A percentile compares a stretch with the other conserved stretches of the same genome.
Evolutionary conservation across 2,329 filamentous ascomycete genomes (phyloP).

Genomic region (Nakataea oryzae): DNA sequence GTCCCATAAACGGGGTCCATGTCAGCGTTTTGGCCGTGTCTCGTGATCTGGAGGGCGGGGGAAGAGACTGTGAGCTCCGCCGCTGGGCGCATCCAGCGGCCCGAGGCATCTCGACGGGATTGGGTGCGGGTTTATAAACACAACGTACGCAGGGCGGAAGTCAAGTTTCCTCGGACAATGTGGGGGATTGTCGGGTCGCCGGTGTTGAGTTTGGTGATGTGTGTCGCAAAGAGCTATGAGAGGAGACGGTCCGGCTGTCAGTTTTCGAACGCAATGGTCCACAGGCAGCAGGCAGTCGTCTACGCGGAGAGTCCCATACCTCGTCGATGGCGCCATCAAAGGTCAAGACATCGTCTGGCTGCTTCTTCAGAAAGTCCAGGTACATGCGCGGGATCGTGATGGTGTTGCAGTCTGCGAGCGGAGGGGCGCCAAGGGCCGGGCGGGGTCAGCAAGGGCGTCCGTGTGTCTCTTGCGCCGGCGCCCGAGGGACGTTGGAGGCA

Average conservation of each 20-base stretch:
- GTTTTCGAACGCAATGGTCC: too few species aligned
- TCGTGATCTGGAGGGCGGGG: too few species aligned
- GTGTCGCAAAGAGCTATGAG: too few species aligned
- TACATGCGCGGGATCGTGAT: constrained; percentile 19
- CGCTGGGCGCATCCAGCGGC: too few species aligned
- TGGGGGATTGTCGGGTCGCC: constrained; percentile 15
- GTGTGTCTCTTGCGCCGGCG: too few species aligned
- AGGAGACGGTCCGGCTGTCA: constrained; percentile 20
- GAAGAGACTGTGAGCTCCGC: too few species aligned
- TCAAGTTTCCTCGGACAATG: constrained; percentile 20
- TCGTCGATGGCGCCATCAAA: constrained; percentile 16
- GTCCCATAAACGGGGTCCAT: too few species aligned
- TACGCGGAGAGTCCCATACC: too few species aligned
- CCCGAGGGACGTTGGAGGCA: too few species aligned
- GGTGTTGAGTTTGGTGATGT: constrained; percentile 20
- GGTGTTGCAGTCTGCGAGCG: constrained; percentile 12
- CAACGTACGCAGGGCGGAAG: constrained; percentile 18
- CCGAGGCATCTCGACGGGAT: neutral
- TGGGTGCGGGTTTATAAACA: too few species aligned
- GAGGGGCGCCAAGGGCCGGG: too few species aligned
- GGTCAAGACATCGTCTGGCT: constrained; percentile 20
- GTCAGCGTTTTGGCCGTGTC: neutral
- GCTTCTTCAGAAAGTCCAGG: constrained; percentile 18
- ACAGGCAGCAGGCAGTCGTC: too few species aligned
- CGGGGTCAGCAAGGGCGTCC: neutral